Evolutionary conservation across 176 grass and related monocot genomes (phyloP).

Genomic region (Carex scoparia): DNA sequence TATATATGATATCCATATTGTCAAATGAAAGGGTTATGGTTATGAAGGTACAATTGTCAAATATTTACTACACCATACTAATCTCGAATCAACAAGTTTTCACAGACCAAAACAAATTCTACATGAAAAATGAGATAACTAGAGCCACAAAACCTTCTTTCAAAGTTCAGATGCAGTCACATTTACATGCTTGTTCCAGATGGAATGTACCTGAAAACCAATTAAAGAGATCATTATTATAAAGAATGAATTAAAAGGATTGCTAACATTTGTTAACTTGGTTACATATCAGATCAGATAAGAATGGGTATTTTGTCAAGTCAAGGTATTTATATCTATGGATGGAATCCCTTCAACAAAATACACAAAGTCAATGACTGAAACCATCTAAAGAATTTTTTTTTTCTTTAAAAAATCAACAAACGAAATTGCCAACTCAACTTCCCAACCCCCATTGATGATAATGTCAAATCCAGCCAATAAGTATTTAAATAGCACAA

Average conservation of each 20-base stretch:
- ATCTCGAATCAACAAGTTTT: neutral
- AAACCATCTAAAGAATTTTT: neutral
- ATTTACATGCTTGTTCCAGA: neutral
- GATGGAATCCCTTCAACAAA: neutral
- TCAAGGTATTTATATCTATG: conserved; percentile 15
- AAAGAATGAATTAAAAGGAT: neutral
- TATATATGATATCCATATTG: neutral
- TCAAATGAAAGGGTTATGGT: neutral
- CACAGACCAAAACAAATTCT: neutral
- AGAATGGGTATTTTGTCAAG: neutral
- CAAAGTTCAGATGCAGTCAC: conserved; percentile 9
- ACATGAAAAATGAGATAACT: neutral
- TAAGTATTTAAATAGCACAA: neutral
- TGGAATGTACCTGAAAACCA: neutral
- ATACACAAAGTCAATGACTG: neutral
- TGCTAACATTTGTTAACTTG: neutral
- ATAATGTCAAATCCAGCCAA: neutral
- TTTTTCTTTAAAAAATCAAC: neutral
- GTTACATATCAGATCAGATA: neutral
- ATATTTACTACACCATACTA: neutral
- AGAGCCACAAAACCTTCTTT: conserved; percentile 7
- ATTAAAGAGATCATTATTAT: neutral
- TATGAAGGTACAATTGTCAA: neutral
- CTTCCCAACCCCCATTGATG: neutral
- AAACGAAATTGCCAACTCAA: conserved; percentile 21